Evolutionary conservation across 257 asterid genomes (phyloP), one percentile per base, ranked within the genome.

Genomic region (Catharanthus roseus): DNA sequence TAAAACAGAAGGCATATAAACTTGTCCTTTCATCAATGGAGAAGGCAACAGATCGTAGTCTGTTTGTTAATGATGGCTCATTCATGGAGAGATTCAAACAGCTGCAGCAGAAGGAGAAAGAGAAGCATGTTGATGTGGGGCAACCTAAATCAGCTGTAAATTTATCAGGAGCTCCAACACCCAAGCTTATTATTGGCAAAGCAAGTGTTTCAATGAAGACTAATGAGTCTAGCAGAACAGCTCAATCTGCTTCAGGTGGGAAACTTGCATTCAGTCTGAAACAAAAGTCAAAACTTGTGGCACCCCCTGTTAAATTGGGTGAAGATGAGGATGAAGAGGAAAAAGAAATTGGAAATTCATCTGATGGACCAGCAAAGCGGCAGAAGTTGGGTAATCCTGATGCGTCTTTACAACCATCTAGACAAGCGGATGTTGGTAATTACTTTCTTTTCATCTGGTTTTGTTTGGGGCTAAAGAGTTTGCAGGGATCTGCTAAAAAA

Each of bases 81-180:
- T 93, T 93, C 87, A 79, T 93, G 97, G 98, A 90, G 95, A 87
- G 93, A 80, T 93, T 93, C 83, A 89, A 87, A 83, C 96, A 89
- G 82, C 90, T 89, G 81, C 96, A 93, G 73, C 87, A 90, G 38
- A 61, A 61, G 5, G 86, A 85, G 66, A 78, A 74, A 33, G 83
- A 81, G 83, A 81, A 85, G 75, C 69, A 65, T 65, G 76, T 78
- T 62, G 78, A 57, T 19, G 47, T 28, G 50, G 83, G 74, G 66
- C 87, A 84, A 63, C 80, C 85, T 73, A 77, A 69, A 49, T 70
- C 87, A 64, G 81, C 75, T 72, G 77, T 89, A 70, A 82, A 79
- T 73, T 68, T 80, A 49, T 77, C 80, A 7, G 82, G 85, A 72
- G 77, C 82, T 49, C 82, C 90, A 21, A 82, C 84, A 72, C 93